These are phyloP conservation scores for Gaeumannomyces sp. DNA, from an alignment of 2,329 filamentous ascomycete species.

Conservation along the genomic window DNA sequence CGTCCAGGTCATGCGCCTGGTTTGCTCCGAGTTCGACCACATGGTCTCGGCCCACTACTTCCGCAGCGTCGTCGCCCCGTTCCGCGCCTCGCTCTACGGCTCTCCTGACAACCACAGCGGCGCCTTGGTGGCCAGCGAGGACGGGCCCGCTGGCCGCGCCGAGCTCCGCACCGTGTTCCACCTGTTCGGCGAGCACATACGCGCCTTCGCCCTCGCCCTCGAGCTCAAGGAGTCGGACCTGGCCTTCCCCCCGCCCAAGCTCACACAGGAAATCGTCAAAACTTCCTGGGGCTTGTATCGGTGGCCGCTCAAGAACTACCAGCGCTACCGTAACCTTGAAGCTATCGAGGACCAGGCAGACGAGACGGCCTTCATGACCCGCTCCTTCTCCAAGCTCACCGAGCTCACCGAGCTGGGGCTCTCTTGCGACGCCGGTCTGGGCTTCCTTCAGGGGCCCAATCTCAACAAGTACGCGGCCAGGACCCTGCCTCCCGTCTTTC, in stretches of 20 bases:
- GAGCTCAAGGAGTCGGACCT: slow-evolving; percentile 54
- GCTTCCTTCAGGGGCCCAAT: slow-evolving; percentile 60
- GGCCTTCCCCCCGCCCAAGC: slow-evolving; percentile 48
- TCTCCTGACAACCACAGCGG: slow-evolving; percentile 9
- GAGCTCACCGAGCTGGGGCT: slow-evolving; percentile 52
- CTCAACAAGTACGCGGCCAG: slow-evolving; percentile 10
- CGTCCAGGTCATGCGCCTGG: slow-evolving; percentile 54
- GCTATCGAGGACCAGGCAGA: slow-evolving; percentile 58
- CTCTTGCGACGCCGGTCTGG: slow-evolving; percentile 61
- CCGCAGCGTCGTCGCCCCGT: slow-evolving; percentile 57
- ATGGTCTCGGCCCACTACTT: slow-evolving; percentile 40
- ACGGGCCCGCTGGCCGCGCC: not conserved
- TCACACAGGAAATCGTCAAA: slow-evolving; percentile 44
- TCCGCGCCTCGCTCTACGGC: slow-evolving; percentile 57
- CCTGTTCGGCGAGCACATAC: slow-evolving; percentile 54
- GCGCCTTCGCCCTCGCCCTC: slow-evolving; percentile 60
- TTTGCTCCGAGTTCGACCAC: slow-evolving; percentile 45
- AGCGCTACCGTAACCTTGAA: slow-evolving; percentile 52
- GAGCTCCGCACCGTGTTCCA: slow-evolving; percentile 41
- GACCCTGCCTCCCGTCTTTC: slow-evolving; percentile 11
- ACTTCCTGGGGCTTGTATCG: slow-evolving; percentile 60
- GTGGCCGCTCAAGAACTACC: slow-evolving; percentile 56
- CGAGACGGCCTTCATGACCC: slow-evolving; percentile 52
- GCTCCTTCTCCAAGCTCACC: slow-evolving; percentile 53
- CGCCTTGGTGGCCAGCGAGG: not conserved